These are phyloP conservation scores for Jamesozyma lodderae DNA, from an alignment of 805 yeast species.

Conservation along the genomic window DNA sequence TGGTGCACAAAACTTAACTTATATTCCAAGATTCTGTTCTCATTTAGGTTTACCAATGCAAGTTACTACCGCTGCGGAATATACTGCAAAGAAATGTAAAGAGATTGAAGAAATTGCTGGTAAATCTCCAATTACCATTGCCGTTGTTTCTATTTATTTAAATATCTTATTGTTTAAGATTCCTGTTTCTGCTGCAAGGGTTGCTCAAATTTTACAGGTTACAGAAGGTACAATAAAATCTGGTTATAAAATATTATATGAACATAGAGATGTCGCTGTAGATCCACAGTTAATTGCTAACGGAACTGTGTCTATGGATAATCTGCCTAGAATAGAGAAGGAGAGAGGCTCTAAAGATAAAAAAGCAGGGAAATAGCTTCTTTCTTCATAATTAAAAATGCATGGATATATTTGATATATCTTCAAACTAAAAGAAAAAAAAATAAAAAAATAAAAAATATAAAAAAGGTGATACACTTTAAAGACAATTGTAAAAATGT, in stretches of 20 bases:
- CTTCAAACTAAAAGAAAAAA: neutral
- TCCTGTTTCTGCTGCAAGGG: slow-evolving; percentile 64
- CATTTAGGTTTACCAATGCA: slow-evolving; percentile 80
- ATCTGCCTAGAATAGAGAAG: slow-evolving; percentile 27
- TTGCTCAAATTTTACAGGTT: slow-evolving; percentile 89
- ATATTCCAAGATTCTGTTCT: slow-evolving; percentile 92
- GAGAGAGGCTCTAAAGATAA: slow-evolving; percentile 19
- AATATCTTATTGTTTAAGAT: slow-evolving; percentile 82
- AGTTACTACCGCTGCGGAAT: slow-evolving; percentile 86
- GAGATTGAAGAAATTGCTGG: slow-evolving; percentile 93
- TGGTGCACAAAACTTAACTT: slow-evolving; percentile 87
- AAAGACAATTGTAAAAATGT: too few species aligned
- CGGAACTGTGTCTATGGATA: slow-evolving; percentile 25
- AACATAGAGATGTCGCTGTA: slow-evolving; percentile 58
- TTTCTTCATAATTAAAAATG: too few species aligned
- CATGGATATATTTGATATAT: too few species aligned
- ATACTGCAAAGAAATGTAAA: slow-evolving; percentile 81
- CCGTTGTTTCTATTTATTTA: slow-evolving; percentile 95
- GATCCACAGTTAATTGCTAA: slow-evolving; percentile 27
- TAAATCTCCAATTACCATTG: slow-evolving; percentile 92
- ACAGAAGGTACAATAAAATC: slow-evolving; percentile 96
- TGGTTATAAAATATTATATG: slow-evolving; percentile 72
- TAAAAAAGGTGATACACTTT: neutral
- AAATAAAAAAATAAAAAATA: neutral
- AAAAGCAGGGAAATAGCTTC: slow-evolving; percentile 8